phyloP scores from a whole-genome alignment of 495 filamentous ascomycete genomes.

The Hyphodiscus hymeniophilus region DNA sequence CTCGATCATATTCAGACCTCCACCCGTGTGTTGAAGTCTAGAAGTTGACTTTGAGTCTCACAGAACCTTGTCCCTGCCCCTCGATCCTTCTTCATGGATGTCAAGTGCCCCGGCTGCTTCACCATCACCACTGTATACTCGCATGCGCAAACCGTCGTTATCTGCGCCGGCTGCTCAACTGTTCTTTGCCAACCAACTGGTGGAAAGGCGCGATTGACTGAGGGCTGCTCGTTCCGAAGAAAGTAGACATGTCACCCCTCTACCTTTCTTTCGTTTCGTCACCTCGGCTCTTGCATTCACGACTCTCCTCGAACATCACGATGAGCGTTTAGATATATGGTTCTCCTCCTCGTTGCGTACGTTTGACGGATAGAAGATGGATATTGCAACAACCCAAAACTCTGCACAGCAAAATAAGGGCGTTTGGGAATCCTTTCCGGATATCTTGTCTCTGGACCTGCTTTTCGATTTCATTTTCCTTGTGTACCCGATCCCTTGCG shows the following conservation, averaged over 20 bases:
- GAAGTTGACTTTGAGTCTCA: slow-evolving; percentile 19
- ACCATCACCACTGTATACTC: slow-evolving; percentile 99
- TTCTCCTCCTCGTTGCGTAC: slow-evolving; percentile 18
- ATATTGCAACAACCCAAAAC: slow-evolving; percentile 44
- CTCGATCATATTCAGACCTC: background rate
- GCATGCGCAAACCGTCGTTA: slow-evolving; percentile 98
- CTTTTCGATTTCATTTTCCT: slow-evolving; percentile 30
- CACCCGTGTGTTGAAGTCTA: background rate
- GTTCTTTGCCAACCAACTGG: slow-evolving; percentile 98
- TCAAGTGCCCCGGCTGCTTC: slow-evolving; percentile 99
- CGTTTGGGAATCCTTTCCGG: slow-evolving; percentile 61
- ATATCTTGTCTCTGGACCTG: slow-evolving; percentile 64
- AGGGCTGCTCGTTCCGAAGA: slow-evolving; percentile 98
- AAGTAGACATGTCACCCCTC: slow-evolving; percentile 62
- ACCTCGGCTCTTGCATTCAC: slow-evolving; percentile 22
- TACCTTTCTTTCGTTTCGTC: slow-evolving; percentile 24
- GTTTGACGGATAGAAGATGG: slow-evolving; percentile 69
- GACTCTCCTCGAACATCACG: slow-evolving; percentile 2
- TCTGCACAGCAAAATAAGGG: slow-evolving; percentile 37
- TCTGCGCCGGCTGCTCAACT: slow-evolving; percentile 96
- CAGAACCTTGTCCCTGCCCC: slow-evolving; percentile 90
- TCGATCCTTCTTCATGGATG: slow-evolving; percentile 99
- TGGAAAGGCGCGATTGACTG: slow-evolving; percentile 93
- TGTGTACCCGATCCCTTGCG: slow-evolving; percentile 21
- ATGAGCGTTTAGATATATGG: slow-evolving; percentile 19